Evolutionary conservation across 192 early-diverging fungal genomes (phyloP), one percentile per base, ranked within the genome.

Genomic region (Nowakowskiella sp.): DNA sequence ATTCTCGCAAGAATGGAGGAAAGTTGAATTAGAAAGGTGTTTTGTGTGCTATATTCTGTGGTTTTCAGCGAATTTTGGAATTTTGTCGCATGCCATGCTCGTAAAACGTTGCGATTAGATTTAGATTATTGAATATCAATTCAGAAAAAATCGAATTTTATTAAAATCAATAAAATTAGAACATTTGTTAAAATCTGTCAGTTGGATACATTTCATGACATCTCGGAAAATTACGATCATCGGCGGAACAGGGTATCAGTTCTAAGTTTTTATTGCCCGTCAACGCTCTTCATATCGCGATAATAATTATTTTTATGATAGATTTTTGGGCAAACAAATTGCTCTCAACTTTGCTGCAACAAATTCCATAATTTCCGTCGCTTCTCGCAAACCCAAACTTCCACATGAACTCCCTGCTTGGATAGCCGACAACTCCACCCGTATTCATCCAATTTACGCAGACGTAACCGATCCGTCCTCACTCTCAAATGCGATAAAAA

Each of bases 391-490:
- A 13, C 13, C 36, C 36, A 13, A 13, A 13, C 36, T 39, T 19
- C 36, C 36, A 39, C 13, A 19, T 39, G 36, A 13, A 13, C 13
- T 39, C 36, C 13, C 36, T 19, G 36, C 36, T 39, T 19, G 13
- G 36, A n/a, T n/a, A n/a, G n/a, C n/a, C n/a, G 36, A 19, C 36
- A 39, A 39, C 36, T 19, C 13, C 13, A 39, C 19, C 36, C 13
- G 13, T 13, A 13, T 13, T 13, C 36, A 13, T 13, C 36, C 36
- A 39, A 13, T 19, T 13, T 13, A 19, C 36, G 36, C 36, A 39
- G 63, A 65, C 10, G 51, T 65, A 6, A 42, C 62, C 26, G 60
- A 60, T 13, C 27, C 23, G 32, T 28, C 28, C 13, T 33, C 47
- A 19, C 8, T 66, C 6, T 42, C 32, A 21, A 29, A 54, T 27